Evolutionary conservation across 192 early-diverging fungal genomes (phyloP), one percentile per base, ranked within the genome.

Genomic region (Entomortierella beljakovae): DNA sequence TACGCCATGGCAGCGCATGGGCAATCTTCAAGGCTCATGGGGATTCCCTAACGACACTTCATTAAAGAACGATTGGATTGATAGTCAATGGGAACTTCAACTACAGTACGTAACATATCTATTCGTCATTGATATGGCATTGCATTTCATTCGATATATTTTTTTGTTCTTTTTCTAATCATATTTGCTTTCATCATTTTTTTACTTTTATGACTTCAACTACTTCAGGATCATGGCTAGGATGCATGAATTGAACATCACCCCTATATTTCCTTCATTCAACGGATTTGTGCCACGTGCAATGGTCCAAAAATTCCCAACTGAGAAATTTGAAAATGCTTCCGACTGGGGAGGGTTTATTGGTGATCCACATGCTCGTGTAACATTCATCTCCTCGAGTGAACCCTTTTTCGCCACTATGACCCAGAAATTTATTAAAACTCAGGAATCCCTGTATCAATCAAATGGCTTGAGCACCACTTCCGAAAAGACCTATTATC

Each of bases 1-100:
- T 38, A 79, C 65, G 67, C 67, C 75, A 10, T 79, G 75, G 75
- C 75, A 79, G 49, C 66, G 75, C 1, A 79, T 79, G 75, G 75
- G 75, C 28, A 79, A 79, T 22, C 64, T 64, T 11, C 67, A 79
- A 38, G 75, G 75, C 1, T 60, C 68, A 0, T 79, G 75, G 75
- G 49, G 56, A 6, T 51, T 53, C 29, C 25, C 38, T 5, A 65
- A 79, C 18, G 62, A 65, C 28, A 70, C 61, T 0, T 56, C 32
- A 29, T 70, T 53, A 46, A 79, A 79, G 38, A 54, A 79, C 33
- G 65, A 69, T n/a, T 79, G 75, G 75, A 79, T 79, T 31, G 75
- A 70, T 23, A 64, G 61, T 26, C 75, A 79, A 51, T 79, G 75
- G 75, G 67, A 64, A n/a, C 34, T 79, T 6, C 75, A 79, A 20